These are phyloP conservation scores for Saccharomycopsis fermentans DNA, from an alignment of 805 yeast genomes.

Conservation along the genomic window DNA sequence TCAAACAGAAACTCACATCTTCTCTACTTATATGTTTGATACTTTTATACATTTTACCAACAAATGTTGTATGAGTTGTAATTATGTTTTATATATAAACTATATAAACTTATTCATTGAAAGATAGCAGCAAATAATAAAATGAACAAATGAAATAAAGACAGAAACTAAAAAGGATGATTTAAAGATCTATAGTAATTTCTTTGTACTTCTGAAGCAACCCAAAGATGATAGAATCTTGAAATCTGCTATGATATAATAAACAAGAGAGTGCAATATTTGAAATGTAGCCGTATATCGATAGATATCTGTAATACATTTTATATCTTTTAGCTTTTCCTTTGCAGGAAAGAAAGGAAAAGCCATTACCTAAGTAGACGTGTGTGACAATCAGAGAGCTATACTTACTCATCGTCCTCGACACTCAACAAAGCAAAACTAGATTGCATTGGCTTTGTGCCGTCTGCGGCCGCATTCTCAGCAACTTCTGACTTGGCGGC, in stretches of 20 bases:
- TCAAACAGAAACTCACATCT: too few species aligned
- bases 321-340: background rate
- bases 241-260: background rate
- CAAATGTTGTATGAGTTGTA: background rate
- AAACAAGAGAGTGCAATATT: background rate
- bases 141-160: background rate
- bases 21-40: too few species aligned
- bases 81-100: background rate
- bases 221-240: background rate
- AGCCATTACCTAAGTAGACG: too few species aligned
- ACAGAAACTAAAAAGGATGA: background rate
- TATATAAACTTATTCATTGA: background rate
- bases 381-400: too few species aligned
- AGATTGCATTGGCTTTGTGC: slow-evolving; percentile 27
- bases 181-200: background rate
- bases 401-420: slow-evolving; percentile 37
- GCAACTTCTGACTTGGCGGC: slow-evolving; percentile 10
- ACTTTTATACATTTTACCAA: too few species aligned
- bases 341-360: background rate
- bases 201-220: background rate
- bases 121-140: background rate
- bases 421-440: slow-evolving; percentile 39
- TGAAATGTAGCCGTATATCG: background rate
- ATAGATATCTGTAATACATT: background rate
- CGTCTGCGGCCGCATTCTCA: slow-evolving; percentile 21